Conservation (phyloP, 116 monocot species). For the Posidonia oceanica region DNA sequence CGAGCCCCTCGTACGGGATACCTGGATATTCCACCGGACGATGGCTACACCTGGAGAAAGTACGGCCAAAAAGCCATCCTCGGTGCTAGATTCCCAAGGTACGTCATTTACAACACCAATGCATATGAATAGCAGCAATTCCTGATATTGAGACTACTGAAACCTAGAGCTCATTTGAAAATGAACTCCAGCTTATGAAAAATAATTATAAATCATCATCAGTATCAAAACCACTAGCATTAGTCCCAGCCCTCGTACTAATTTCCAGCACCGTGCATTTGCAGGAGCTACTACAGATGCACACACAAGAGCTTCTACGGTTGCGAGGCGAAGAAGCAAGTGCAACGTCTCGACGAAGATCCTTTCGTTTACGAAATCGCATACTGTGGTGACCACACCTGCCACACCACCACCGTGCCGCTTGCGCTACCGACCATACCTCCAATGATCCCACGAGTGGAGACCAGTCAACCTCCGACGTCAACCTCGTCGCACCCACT, state of each 20-base stretch:
- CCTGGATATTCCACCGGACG: conserved; percentile 61
- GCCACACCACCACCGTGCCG: conserved; percentile 52
- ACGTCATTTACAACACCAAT: conserved; percentile 3
- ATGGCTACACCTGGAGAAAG: conserved; percentile 90
- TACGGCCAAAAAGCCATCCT: conserved; percentile 84
- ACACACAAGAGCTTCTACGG: conserved; percentile 85
- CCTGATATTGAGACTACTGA: no score
- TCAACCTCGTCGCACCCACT: not conserved
- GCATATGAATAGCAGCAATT: no score
- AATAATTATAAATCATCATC: no score
- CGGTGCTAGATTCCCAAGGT: conserved; percentile 56
- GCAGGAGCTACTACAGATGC: conserved; percentile 74
- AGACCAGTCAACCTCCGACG: no score
- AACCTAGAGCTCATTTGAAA: no score
- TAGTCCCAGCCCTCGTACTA: no score
- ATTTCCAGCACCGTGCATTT: no score
- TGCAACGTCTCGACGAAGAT: conserved; percentile 66
- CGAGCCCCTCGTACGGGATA: conserved; percentile 35
- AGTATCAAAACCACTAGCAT: no score
- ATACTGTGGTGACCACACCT: conserved; percentile 59
- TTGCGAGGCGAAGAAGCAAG: conserved; percentile 76
- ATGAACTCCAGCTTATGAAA: no score
- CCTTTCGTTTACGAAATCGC: conserved; percentile 53
- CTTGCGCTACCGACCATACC: conserved; percentile 18
- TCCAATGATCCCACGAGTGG: not conserved